phyloP scores from a whole-genome alignment of 2,329 filamentous ascomycete species.

The Volutella citrinella region DNA sequence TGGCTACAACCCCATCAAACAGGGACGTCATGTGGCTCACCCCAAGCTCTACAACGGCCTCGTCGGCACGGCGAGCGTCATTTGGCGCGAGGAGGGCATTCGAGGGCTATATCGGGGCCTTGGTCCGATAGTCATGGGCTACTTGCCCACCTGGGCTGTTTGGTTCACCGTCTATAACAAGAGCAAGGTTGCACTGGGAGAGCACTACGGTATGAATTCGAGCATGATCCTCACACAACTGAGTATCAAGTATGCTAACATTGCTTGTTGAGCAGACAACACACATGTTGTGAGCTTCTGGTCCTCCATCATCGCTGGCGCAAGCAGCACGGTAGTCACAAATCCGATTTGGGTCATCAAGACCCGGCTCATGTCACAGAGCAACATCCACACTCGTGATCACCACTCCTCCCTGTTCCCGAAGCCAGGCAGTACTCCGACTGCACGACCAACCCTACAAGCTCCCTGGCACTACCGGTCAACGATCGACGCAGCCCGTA shows the following conservation, averaged over 20 bases:
- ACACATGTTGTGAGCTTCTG: conserved; percentile 77
- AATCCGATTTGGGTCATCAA: conserved; percentile 99
- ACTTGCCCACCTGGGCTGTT: conserved; percentile 96
- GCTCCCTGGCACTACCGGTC: conserved; percentile 89
- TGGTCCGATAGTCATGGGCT: conserved; percentile 91
- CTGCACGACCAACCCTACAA: conserved; percentile 52
- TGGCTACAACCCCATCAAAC: conserved; percentile 61
- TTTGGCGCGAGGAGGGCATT: conserved; percentile 85
- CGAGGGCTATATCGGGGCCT: conserved; percentile 90
- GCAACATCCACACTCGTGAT: conserved; percentile 40
- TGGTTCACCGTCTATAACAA: conserved; percentile 97
- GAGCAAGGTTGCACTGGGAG: conserved; percentile 71
- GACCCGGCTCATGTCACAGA: conserved; percentile 95
- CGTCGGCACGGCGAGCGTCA: conserved; percentile 78
- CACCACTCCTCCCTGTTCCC: conserved; percentile 45
- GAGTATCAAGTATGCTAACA: conserved; percentile 10
- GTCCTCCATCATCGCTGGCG: conserved; percentile 87
- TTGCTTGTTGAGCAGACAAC: conserved; percentile 54
- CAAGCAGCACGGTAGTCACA: conserved; percentile 87
- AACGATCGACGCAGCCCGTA: conserved; percentile 86
- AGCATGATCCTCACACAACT: too few species aligned
- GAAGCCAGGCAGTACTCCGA: conserved; percentile 51
- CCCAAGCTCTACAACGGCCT: conserved; percentile 77
- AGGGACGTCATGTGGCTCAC: conserved; percentile 47
- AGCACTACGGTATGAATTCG: conserved; percentile 63